These are phyloP conservation scores for Colletotrichum agaves DNA, from an alignment of 2,329 filamentous ascomycete genomes.

Conservation along the genomic window DNA sequence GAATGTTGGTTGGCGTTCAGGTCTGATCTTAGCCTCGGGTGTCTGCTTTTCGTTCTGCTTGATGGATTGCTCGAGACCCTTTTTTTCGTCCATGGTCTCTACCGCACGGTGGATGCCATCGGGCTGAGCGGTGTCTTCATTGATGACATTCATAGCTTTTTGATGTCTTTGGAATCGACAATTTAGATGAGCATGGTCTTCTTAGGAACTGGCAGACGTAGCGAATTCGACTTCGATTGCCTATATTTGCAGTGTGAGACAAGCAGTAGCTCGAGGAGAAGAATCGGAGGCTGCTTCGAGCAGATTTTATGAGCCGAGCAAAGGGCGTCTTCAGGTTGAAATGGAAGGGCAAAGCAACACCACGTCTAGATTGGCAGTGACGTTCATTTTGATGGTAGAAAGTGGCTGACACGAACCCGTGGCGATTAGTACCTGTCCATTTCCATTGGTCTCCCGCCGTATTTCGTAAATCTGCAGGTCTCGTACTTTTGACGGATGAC, in stretches of 20 bases:
- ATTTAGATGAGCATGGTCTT: conserved; percentile 2
- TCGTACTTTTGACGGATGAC: not conserved
- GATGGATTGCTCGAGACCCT: not conserved
- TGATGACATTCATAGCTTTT: not conserved
- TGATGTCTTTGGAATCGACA: not conserved
- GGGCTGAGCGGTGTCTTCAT: not conserved
- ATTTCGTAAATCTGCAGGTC: conserved; percentile 10
- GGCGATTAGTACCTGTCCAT: not conserved
- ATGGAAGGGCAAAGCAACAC: not conserved
- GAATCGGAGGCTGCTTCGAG: not conserved
- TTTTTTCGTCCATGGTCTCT: conserved; percentile 14
- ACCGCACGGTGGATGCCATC: conserved; percentile 5
- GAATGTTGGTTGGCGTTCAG: conserved; percentile 57
- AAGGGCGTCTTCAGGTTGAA: not conserved
- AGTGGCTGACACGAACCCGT: not conserved
- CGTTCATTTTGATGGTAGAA: not conserved
- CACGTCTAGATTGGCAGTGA: not conserved
- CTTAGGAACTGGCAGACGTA: not conserved
- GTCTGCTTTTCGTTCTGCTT: conserved; percentile 44
- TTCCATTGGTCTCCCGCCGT: not conserved
- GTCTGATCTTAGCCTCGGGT: conserved; percentile 48
- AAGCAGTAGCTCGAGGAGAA: not conserved
- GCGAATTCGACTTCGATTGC: not conserved
- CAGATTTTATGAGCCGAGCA: not conserved
- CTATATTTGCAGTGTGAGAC: not conserved